Evolutionary conservation across 2,329 filamentous ascomycete species (phyloP), one percentile per base, ranked within the genome.

Genomic region (Colletotrichum ledebouriae): DNA sequence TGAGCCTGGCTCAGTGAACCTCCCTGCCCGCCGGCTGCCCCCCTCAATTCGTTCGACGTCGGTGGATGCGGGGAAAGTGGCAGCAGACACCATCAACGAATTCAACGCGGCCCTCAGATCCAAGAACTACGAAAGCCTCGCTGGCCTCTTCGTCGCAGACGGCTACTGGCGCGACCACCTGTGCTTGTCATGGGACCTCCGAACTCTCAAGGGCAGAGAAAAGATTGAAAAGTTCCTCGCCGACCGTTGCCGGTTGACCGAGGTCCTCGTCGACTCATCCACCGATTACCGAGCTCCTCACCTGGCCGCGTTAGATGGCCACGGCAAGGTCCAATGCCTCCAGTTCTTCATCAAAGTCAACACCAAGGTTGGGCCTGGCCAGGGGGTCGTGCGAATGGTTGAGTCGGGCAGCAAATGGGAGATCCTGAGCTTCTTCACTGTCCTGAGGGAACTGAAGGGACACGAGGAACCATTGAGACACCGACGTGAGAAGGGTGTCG

Each of bases 141-240:
- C 80, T 0, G 61, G 71, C 1, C 76, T 87, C 4, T 84, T 88
- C 52, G 72, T 73, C 29, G 66, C 71, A 3, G 77, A 84, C 20
- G 83, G 85, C 63, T 88, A 83, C 75, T 89, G 87, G 87, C 82
- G 87, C 9, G 87, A 90, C 71, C 85, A 88, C 49, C 78, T 90
- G 0, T 83, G 82, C 20, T 74, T 89, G 1, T 82, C 85, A 0
- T 90, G 86, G 87, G 82, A 85, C 46, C 83, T 87, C 52, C 84
- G 81, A 63, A 69, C 66, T 12, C 73, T 86, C 1, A 79, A 85
- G n/a, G 81, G 82, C 0, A 76, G 79, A 0, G 71, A 74, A 0
- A 76, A 77, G 29, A 82, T 88, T 42, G 71, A 70, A 1, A 69
- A 74, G 0, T 85, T 84, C 58, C 72, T 87, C 33, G n/a, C 11